Evolutionary conservation across 352 stramenopile genomes (phyloP).

Genomic region (Globisporangium nodosum): DNA sequence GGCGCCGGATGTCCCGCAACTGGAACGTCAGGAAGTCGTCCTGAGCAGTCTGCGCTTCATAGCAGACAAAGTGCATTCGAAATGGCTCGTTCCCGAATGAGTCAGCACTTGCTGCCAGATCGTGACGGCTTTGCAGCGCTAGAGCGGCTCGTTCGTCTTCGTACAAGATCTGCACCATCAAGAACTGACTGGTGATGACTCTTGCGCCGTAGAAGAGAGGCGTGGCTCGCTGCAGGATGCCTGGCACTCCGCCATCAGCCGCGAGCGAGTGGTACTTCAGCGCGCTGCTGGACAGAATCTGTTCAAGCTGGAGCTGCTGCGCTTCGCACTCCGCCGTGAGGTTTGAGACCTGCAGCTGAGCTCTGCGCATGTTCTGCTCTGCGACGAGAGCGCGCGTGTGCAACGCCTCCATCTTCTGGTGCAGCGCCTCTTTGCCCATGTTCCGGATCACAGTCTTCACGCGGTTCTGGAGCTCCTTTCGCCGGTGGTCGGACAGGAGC

Average conservation of each 20-base stretch:
- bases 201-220: conserved; percentile 35
- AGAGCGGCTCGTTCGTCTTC: conserved; percentile 24
- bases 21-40: conserved; percentile 49
- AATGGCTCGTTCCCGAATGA: conserved; percentile 24
- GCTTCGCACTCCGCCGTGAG: conserved; percentile 27
- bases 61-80: conserved; percentile 44
- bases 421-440: conserved; percentile 57
- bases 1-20: conserved; percentile 31
- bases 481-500: conserved; percentile 46
- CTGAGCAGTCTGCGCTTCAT: conserved; percentile 40
- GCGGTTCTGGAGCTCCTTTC: conserved; percentile 39
- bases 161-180: conserved; percentile 60
- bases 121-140: neutral
- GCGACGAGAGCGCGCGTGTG: conserved; percentile 39
- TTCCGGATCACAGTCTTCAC: conserved; percentile 53
- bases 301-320: conserved; percentile 39
- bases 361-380: conserved; percentile 46
- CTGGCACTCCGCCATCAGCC: conserved; percentile 35
- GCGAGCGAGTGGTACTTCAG: conserved; percentile 50
- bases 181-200: conserved; percentile 31
- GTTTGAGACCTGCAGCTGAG: conserved; percentile 36
- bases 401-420: conserved; percentile 56
- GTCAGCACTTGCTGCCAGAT: conserved; percentile 8
- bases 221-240: conserved; percentile 41
- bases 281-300: conserved; percentile 39